Conservation (phyloP, 208 protist genomes). For the Leishmania guyanensis region DNA sequence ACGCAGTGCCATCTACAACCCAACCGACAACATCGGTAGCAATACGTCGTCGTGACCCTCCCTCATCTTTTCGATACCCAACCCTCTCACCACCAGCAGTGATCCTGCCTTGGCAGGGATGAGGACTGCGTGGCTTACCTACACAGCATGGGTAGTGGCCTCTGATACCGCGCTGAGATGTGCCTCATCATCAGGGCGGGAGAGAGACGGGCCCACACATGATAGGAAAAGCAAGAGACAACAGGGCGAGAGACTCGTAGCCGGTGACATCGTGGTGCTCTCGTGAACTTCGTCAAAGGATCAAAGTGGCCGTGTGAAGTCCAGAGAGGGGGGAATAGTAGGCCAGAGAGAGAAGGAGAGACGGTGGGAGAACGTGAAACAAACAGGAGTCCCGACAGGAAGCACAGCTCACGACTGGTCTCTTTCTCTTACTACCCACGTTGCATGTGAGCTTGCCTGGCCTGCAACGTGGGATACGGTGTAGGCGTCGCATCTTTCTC, state of each 20-base stretch:
- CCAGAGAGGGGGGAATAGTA: not conserved
- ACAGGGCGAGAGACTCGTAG: not conserved
- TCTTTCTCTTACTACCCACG: not conserved
- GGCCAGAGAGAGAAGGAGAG: constrained; percentile 6
- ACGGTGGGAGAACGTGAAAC: constrained; percentile 11
- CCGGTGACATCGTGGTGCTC: not conserved
- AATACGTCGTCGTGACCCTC: no score
- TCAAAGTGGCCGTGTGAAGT: not conserved
- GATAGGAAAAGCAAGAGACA: not conserved
- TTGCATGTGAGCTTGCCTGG: not conserved
- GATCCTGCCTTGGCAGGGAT: no score
- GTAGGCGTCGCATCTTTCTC: not conserved
- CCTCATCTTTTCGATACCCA: no score
- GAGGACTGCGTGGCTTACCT: no score
- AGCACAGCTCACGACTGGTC: not conserved
- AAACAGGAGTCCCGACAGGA: not conserved
- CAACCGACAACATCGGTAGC: no score
- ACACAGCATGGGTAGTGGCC: no score
- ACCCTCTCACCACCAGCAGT: no score
- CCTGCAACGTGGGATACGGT: not conserved
- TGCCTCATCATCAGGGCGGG: no score
- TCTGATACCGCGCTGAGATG: no score
- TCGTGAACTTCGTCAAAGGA: not conserved
- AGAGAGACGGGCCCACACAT: not conserved
- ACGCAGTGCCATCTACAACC: no score